Base-by-base conservation (phyloP, 352 stramenopile genomes). In the Blastocystis sp. region DNA sequence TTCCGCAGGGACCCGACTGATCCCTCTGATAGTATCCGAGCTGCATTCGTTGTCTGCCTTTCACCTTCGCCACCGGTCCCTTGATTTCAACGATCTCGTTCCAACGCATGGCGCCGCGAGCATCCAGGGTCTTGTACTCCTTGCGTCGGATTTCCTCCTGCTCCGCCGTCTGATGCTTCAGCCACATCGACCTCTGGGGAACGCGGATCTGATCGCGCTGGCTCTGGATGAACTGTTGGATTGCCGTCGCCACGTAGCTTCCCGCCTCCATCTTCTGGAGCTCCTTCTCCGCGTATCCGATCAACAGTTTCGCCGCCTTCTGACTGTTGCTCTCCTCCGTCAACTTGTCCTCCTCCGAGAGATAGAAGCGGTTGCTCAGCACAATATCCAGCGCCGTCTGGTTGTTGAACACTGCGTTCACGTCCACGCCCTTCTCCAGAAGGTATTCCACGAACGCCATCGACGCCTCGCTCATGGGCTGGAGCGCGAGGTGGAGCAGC, bases 381-480 rank as follows among this genome's bases (percentile, higher is more conserved):
- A 85, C 29, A 0, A 21, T n/a, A 61, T 85, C 75, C 57, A 85
- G 24, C 24, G 75, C 53, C 29, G 75, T 85, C 2, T 18, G 1
- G 24, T 85, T 72, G 27, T 85, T 73, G 16, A 7, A 51, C 0
- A 76, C 36, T 21, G 57, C 42, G 42, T 85, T 85, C 40, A 85
- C 42, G 36, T 72, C 40, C 9, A 53, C 57, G 36, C 75, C 75
- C 21, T 63, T 48, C 48, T 72, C 57, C 4, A 85, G 14, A 8
- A 85, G 40, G 42, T 59, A 76, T 24, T 72, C 75, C n/a, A 85
- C 18, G 29, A 72, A 76, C 24, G 42, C 63, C 14, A 32, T 42
- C 6, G 34, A 40, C 34, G 48, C n/a, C 4, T 79, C 69, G 1
- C 9, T 79, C 36, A 7, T 24, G 1, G 29, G 34, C 36, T 72